Base-by-base conservation (phyloP, 768 basidiomycete genomes). In the Cystobasidium onofrii region DNA sequence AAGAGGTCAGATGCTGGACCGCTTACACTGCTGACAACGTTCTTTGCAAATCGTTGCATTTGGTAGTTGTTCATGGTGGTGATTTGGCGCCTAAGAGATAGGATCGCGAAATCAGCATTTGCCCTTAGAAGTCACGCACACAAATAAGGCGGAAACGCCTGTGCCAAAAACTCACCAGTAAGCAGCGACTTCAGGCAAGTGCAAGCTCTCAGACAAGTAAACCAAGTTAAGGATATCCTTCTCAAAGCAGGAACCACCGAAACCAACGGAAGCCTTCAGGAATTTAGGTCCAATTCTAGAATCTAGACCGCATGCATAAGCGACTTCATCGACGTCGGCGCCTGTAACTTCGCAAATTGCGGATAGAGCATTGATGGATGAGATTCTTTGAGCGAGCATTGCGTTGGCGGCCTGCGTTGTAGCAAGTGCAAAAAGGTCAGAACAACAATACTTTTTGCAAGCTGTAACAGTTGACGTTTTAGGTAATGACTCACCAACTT, bases 211-310 rank as follows among this genome's bases (percentile, higher is more conserved):
- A 80, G 88, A 89, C 54, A 99, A 87, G 84, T 99, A 99, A 55
- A 98, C 96, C 75, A 99, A 85, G 84, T 99, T 99, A 80, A 99
- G 88, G 82, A 98, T 98, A 80, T 99, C 95, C 82, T 99, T 98
- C 84, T 98, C 95, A 90, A 99, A 99, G 84, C 95, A 99, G 15
- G 90, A 91, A 43, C 96, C 96, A 75, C 96, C 95, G 79, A 99
- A 99, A 25, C 96, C 95, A 78, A 96, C 93, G 62, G 89, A 90
- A 50, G 92, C 90, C 81, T 90, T 92, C 80, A 99, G 84, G 87
- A 99, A 99, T 82, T 90, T 95, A 78, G 92, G 86, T 1, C 96
- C 96, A 67, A 99, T 86, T 74, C 96, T 91, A 23, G 88, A 85
- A 82, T 99, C 96, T 79, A 87, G 89, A 18, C 96, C 96, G 78